These are phyloP conservation scores for Amanita inopinata DNA, from an alignment of 768 basidiomycete genomes.

Conservation along the genomic window DNA sequence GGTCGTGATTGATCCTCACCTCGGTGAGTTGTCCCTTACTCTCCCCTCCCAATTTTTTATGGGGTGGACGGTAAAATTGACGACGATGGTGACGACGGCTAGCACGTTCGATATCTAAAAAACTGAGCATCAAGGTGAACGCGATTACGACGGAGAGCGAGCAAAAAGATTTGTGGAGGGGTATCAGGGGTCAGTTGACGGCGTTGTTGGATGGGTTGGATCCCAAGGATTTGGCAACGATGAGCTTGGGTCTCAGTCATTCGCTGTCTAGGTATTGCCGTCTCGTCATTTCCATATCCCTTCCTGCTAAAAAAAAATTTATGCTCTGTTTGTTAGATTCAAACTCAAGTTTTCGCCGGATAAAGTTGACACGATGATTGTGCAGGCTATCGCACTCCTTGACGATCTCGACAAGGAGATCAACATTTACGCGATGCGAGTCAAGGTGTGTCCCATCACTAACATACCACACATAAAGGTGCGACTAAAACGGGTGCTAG, in stretches of 20 bases:
- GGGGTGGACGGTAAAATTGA: not conserved
- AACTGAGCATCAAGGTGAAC: conserved; percentile 84
- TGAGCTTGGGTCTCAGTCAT: conserved; percentile 96
- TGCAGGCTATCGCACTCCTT: conserved; percentile 94
- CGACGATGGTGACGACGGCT: conserved; percentile 5
- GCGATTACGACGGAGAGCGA: conserved; percentile 39
- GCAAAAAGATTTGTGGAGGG: conserved; percentile 78
- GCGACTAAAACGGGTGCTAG: conserved; percentile 27
- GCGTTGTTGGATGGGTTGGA: conserved; percentile 84
- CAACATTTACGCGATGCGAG: conserved; percentile 98
- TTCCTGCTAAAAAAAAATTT: no score
- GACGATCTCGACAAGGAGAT: conserved; percentile 99
- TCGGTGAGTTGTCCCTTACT: conserved; percentile 49
- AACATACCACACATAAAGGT: conserved; percentile 1
- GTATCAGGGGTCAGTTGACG: conserved; percentile 84
- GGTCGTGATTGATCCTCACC: conserved; percentile 81
- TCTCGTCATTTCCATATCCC: conserved; percentile 1
- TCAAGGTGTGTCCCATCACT: conserved; percentile 58
- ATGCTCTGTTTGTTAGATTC: conserved; percentile 44
- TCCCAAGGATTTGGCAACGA: conserved; percentile 90
- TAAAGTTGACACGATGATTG: conserved; percentile 99
- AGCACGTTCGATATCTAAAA: conserved; percentile 88
- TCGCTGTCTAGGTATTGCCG: conserved; percentile 88
- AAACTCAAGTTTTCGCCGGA: conserved; percentile 99
- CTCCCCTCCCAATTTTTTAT: not conserved